Evolutionary conservation across 768 basidiomycete genomes (phyloP).

Genomic region (Royoungia palumana): DNA sequence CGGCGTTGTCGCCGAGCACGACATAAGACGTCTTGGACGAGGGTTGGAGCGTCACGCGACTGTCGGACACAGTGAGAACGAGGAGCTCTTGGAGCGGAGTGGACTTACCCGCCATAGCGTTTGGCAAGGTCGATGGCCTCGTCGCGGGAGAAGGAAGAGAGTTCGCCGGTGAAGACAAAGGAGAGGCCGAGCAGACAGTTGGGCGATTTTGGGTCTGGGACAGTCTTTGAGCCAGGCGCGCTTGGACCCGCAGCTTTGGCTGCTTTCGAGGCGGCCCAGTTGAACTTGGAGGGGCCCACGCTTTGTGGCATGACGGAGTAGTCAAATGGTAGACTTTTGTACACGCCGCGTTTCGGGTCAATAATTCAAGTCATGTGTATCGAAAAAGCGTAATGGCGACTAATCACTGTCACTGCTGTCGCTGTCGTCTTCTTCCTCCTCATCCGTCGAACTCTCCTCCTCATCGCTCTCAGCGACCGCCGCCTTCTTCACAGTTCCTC

Average conservation of each 20-base stretch:
- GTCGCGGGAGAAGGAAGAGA: constrained; percentile 82
- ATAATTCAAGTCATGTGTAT: no score
- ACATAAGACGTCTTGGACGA: constrained; percentile 90
- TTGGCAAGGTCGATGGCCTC: constrained; percentile 87
- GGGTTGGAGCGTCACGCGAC: constrained; percentile 82
- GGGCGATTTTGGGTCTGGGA: constrained; percentile 70
- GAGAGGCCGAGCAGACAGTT: constrained; percentile 83
- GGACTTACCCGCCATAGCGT: constrained; percentile 81
- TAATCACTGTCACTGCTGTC: constrained; percentile 28
- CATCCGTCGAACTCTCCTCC: constrained; percentile 30
- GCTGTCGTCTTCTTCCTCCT: constrained; percentile 25
- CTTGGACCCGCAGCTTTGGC: constrained; percentile 59
- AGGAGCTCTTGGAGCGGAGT: not conserved
- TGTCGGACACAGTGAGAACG: constrained; percentile 28
- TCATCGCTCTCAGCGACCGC: constrained; percentile 32
- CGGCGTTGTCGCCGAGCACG: constrained; percentile 83
- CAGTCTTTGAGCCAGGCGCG: constrained; percentile 53
- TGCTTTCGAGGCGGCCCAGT: constrained; percentile 54
- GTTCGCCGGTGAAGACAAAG: constrained; percentile 95
- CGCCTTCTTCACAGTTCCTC: constrained; percentile 75
- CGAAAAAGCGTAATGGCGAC: not conserved
- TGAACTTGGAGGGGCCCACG: constrained; percentile 21
- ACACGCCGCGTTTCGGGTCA: no score
- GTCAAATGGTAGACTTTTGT: no score
- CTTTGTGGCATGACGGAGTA: constrained; percentile 4